Evolutionary conservation across 2,329 filamentous ascomycete genomes (phyloP), one percentile per base, ranked within the genome.

Genomic region (Neonectria punicea): DNA sequence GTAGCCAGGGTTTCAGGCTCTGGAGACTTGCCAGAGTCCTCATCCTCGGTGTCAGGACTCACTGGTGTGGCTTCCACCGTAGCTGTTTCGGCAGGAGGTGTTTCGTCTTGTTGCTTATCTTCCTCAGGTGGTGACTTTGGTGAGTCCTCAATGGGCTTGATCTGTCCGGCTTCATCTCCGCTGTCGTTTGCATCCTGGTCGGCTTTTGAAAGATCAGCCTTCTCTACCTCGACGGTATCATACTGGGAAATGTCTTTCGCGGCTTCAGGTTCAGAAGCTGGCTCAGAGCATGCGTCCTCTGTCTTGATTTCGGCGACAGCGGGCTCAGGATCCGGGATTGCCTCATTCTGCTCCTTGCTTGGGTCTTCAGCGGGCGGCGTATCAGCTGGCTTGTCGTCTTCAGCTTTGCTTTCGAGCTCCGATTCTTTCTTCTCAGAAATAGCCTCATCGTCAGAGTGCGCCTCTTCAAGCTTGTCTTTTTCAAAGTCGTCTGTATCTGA

Each of bases 121-220:
- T 44, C 53, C 49, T 63, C 58, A 30, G 63, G 18, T 18, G 41
- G 50, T 22, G 25, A 36, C 22, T 67, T 44, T 25, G 51, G 53
- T 5, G 63, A 9, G 28, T 65, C 61, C 16, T 59, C 66, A 18
- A 51, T 22, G 11, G 32, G 20, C 34, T 66, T 51, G 32, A 30
- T 55, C 11, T 32, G 39, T 47, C 63, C 49, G 9, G 22, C 55
- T 22, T 50, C 47, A 22, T 28, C 22, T 20, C 28, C 43, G 4
- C 36, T 20, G 9, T 10, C 50, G 25, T 69, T 46, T 34, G 47
- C 16, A 44, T 55, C 22, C 4, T 51, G 49, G 16, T 59, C 49
- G 20, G 4, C 49, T 30, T 32, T 18, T 18, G 30, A 4, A 51
- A n/a, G 13, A 34, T 51, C 58, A 8, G 20, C 34, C 36, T 65